Evolutionary conservation across 805 yeast genomes (phyloP).

Genomic region (Wickerhamiella occidentalis): DNA sequence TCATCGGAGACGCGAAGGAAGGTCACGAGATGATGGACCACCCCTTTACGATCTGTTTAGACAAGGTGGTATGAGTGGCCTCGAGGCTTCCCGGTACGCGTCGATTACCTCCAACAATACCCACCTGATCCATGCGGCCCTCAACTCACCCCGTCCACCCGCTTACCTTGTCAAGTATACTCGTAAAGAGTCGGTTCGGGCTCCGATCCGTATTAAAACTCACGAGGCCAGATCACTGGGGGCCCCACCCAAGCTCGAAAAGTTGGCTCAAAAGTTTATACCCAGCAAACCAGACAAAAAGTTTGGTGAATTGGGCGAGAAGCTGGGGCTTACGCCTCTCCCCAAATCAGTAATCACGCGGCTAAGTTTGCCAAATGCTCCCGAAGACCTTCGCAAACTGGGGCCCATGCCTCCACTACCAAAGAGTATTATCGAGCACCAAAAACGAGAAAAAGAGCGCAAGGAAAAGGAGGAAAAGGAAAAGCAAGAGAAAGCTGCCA

Average conservation of each 20-base stretch:
- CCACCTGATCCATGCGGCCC: slow-evolving; percentile 6
- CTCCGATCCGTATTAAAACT: not conserved
- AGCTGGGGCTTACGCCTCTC: not conserved
- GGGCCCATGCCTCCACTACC: slow-evolving; percentile 11
- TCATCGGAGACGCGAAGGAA: slow-evolving; percentile 46
- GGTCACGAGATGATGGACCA: slow-evolving; percentile 35
- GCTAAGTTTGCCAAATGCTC: not conserved
- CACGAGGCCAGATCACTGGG: not conserved
- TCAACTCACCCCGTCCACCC: slow-evolving; percentile 21
- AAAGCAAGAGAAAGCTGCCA: not conserved
- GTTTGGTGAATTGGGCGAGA: not conserved
- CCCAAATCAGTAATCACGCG: not conserved
- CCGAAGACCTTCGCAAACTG: not conserved
- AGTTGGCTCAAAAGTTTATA: not conserved
- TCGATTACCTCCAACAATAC: not conserved
- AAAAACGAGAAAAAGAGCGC: slow-evolving; percentile 1
- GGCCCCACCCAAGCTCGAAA: slow-evolving; percentile 2
- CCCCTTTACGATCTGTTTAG: slow-evolving; percentile 18
- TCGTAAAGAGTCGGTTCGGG: not conserved
- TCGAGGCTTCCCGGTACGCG: slow-evolving; percentile 8
- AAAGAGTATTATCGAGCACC: slow-evolving; percentile 9
- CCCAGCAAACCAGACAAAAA: not conserved
- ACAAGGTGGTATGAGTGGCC: slow-evolving; percentile 16
- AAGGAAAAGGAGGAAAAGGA: not conserved
- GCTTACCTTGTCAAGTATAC: slow-evolving; percentile 11